Conservation (phyloP, 768 basidiomycete genomes). For the Pleurotus pulmonarius region DNA sequence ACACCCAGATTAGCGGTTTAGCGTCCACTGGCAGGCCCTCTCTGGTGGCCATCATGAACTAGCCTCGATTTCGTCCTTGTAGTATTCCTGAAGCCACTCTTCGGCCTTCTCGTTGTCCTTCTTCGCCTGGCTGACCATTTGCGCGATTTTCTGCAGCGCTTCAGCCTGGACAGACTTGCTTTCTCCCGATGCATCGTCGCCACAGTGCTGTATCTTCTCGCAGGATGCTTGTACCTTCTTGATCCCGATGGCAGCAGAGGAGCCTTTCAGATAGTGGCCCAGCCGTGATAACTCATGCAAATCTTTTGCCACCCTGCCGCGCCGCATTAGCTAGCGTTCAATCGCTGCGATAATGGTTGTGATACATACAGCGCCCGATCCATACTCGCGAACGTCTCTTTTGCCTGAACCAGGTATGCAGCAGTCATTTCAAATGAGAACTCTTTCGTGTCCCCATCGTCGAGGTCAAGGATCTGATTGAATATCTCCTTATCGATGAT, state of each 20-base stretch:
- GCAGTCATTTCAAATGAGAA: conserved; percentile 79
- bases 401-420: conserved; percentile 82
- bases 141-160: conserved; percentile 55
- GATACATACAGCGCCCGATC: conserved; percentile 70
- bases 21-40: no score
- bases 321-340: neutral
- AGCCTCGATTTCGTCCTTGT: neutral
- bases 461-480: conserved; percentile 85
- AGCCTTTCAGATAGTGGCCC: conserved; percentile 97
- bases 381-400: conserved; percentile 73
- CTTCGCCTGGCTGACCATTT: conserved; percentile 55
- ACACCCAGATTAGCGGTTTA: no score
- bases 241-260: conserved; percentile 90
- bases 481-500: conserved; percentile 78
- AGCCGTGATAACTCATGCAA: conserved; percentile 63
- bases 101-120: conserved; percentile 69
- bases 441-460: conserved; percentile 72
- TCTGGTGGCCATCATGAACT: no score
- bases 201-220: conserved; percentile 89
- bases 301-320: conserved; percentile 49
- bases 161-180: conserved; percentile 39
- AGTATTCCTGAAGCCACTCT: conserved; percentile 44
- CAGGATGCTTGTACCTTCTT: conserved; percentile 78
- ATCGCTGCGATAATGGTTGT: neutral
- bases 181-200: conserved; percentile 56